phyloP scores from a whole-genome alignment of 75 land plant genomes.

The Cupressus sempervirens region DNA sequence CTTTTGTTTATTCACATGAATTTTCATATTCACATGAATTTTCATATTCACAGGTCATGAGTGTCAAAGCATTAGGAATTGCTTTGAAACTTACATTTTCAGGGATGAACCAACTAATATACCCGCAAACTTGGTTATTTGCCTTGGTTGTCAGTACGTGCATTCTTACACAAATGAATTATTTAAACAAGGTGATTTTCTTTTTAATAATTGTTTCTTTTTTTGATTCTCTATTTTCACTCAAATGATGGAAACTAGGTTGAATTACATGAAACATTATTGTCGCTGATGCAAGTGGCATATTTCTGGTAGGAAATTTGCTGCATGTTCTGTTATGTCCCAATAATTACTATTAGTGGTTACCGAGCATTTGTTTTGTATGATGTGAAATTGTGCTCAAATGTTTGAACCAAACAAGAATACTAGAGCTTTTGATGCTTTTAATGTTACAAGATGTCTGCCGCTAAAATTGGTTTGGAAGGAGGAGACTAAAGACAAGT shows the following conservation, averaged over 20 bases:
- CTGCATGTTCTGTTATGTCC: conserved; percentile 1
- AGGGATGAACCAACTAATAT: conserved; percentile 84
- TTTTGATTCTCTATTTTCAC: not conserved
- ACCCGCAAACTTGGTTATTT: conserved; percentile 84
- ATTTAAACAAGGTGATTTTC: conserved; percentile 69
- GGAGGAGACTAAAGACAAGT: not conserved
- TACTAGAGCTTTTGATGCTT: not conserved
- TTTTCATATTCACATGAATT: conserved; percentile 20
- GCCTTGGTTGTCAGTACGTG: conserved; percentile 65
- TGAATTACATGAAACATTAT: not conserved
- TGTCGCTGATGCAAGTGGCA: conserved; percentile 6
- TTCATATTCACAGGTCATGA: conserved; percentile 77
- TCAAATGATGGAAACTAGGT: not conserved
- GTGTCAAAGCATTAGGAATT: conserved; percentile 93
- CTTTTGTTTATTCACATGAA: not conserved
- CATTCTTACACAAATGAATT: conserved; percentile 89
- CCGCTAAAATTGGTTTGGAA: not conserved
- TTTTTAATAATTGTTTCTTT: not conserved
- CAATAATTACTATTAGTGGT: not conserved
- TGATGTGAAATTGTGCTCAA: not conserved
- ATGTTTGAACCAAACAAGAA: not conserved
- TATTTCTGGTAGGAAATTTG: not conserved
- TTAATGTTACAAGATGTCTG: not conserved
- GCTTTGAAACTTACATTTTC: conserved; percentile 90
- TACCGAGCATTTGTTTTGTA: not conserved